These are phyloP conservation scores for Xylaria sp. DNA, from an alignment of 2,329 filamentous ascomycete species.

Conservation along the genomic window DNA sequence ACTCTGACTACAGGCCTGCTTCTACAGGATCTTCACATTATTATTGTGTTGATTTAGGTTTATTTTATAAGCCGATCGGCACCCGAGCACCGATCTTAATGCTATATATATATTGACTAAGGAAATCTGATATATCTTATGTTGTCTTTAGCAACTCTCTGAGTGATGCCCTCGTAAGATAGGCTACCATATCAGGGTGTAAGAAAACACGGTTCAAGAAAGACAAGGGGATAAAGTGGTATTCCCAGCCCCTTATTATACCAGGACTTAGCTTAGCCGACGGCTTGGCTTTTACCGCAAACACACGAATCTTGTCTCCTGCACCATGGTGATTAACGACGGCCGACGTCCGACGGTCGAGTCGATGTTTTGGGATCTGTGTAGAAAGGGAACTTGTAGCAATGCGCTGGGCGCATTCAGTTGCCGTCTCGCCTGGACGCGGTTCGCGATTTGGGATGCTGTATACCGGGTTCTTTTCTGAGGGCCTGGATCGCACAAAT, in stretches of 20 bases:
- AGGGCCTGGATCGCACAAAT: background rate
- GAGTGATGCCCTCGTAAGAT: background rate
- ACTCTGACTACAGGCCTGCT: too few species aligned
- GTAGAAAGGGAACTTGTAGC: background rate
- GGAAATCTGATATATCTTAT: background rate
- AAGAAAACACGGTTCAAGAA: background rate
- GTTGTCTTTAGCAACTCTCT: background rate
- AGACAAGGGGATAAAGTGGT: background rate
- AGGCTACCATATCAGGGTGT: background rate
- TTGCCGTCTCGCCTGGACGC: background rate
- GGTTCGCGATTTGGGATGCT: background rate
- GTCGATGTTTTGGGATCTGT: background rate
- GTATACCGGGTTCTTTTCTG: background rate
- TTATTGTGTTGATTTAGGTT: background rate
- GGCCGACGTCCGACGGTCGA: conserved; percentile 4
- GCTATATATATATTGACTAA: background rate
- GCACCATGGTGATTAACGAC: background rate
- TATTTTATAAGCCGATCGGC: background rate
- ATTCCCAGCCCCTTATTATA: conserved; percentile 4
- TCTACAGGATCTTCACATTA: background rate
- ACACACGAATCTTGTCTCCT: background rate
- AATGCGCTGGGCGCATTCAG: conserved; percentile 4
- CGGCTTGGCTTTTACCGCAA: background rate
- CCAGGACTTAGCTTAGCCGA: accelerated
- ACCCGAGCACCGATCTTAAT: background rate